Conservation (phyloP, 2,329 filamentous ascomycete genomes). For the Cyanodermella asteris region DNA sequence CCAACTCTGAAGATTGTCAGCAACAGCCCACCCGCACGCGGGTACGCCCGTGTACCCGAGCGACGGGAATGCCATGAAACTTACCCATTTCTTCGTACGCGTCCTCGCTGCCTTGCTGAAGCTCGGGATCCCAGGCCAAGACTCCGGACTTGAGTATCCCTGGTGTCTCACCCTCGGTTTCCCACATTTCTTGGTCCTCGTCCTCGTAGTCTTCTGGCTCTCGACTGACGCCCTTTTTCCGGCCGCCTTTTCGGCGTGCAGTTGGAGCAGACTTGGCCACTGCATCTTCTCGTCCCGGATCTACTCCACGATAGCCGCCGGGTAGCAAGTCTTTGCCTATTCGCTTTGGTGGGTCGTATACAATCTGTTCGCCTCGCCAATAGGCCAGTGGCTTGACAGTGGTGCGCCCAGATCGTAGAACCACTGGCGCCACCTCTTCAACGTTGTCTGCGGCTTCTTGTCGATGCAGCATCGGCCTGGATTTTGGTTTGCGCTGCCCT, state of each 20-base stretch:
- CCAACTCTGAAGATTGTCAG: slow-evolving; percentile 34
- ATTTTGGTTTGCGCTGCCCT: too few species aligned
- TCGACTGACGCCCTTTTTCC: slow-evolving; percentile 14
- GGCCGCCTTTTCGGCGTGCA: slow-evolving; percentile 15
- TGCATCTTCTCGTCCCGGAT: slow-evolving; percentile 47
- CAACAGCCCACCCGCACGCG: too few species aligned
- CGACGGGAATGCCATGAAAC: too few species aligned
- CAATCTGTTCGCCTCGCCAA: slow-evolving; percentile 67
- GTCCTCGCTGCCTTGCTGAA: slow-evolving; percentile 18
- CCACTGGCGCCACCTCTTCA: too few species aligned
- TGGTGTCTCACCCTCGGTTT: slow-evolving; percentile 5
- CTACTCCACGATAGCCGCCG: slow-evolving; percentile 54
- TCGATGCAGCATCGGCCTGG: too few species aligned
- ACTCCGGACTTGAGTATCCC: slow-evolving; percentile 8
- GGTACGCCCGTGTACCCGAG: slow-evolving; percentile 20
- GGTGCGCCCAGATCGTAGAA: slow-evolving; percentile 46
- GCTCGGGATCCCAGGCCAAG: slow-evolving; percentile 10
- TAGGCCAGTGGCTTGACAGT: slow-evolving; percentile 60
- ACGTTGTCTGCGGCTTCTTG: neutral
- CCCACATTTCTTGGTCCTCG: slow-evolving; percentile 14
- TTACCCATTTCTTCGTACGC: slow-evolving; percentile 17
- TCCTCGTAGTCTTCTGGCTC: slow-evolving; percentile 13
- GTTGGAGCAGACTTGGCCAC: slow-evolving; percentile 13
- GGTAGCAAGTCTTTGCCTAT: slow-evolving; percentile 34
- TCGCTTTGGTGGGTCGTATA: too few species aligned